Evolutionary conservation across 371 early-diverging fungal species (phyloP), one percentile per base, ranked within the genome.

Genomic region (Lichtheimia corymbifera): DNA sequence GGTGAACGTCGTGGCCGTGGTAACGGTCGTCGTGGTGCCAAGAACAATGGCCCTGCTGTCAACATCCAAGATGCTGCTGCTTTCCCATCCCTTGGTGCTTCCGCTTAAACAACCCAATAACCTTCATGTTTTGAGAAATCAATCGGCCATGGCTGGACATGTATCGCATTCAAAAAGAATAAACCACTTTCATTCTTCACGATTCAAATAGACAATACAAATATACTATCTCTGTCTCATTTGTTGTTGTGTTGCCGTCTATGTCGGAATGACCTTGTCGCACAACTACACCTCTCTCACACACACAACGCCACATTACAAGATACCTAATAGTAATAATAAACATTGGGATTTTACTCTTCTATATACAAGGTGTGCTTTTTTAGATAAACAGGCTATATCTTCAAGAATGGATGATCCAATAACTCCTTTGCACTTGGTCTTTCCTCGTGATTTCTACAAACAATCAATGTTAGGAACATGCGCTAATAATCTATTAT

Each of bases 41-140:
- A 68, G 59, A 70, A 67, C 66, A 76, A 74, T 67, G 70, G 50
- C 58, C 62, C 82, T 58, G 75, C 80, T 62, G 82, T 91, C 79
- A 89, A 90, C 76, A 75, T 90, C 57, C 77, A 82, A 60, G 91
- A 93, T 78, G 72, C 71, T 62, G 73, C 81, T 61, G 89, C 89
- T 65, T 92, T 93, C 88, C 93, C 93, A 53, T 78, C 85, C 59
- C 86, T 91, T 53, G 88, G 88, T 59, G 77, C 83, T 50, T 59
- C 71, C 42, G 76, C 76, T 58, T 75, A 75, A 72, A 67, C 45
- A 24, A 55, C 50, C 5, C 22, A 22, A n/a, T 47, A 13, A 35
- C 35, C 35, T 35, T 35, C 35, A 35, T 52, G 52, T 53, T 12
- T 56, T 61, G 50, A 61, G 30, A 61, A 45, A 42, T 54, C 24